Evolutionary conservation across 2,329 filamentous ascomycete species (phyloP).

Genomic region (Clarireedia hainanense): DNA sequence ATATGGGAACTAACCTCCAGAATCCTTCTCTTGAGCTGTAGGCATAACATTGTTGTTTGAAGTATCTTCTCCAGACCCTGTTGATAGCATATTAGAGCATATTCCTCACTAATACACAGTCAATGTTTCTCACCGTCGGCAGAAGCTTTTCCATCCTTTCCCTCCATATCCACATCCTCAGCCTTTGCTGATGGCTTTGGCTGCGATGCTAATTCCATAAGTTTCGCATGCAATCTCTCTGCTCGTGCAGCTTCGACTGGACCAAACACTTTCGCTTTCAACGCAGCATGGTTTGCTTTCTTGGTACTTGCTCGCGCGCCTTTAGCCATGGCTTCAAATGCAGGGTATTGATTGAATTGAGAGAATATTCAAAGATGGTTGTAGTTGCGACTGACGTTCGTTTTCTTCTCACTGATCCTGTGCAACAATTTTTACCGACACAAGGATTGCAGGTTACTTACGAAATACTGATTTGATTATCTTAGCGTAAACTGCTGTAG

Average conservation of each 20-base stretch:
- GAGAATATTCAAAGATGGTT: neutral
- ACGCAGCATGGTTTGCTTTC: slow-evolving; percentile 75
- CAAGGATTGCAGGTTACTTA: neutral
- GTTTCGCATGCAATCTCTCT: slow-evolving; percentile 76
- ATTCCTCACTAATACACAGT: neutral
- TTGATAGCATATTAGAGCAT: slow-evolving; percentile 10
- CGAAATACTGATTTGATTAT: neutral
- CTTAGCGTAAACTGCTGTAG: slow-evolving; percentile 1
- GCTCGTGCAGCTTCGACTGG: slow-evolving; percentile 73
- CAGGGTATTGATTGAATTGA: slow-evolving; percentile 22
- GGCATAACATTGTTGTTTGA: slow-evolving; percentile 8
- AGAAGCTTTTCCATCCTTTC: slow-evolving; percentile 25
- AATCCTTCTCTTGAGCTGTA: slow-evolving; percentile 14
- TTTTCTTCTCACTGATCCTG: neutral
- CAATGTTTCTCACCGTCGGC: neutral
- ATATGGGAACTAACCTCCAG: slow-evolving; percentile 19
- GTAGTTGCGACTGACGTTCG: no score
- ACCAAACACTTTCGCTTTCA: slow-evolving; percentile 77
- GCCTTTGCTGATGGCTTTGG: slow-evolving; percentile 56
- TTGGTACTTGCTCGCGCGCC: slow-evolving; percentile 68
- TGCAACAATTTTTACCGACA: neutral
- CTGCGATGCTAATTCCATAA: slow-evolving; percentile 71
- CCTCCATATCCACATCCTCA: slow-evolving; percentile 41
- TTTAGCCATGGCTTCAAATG: slow-evolving; percentile 65
- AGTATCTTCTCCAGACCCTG: slow-evolving; percentile 14